Evolutionary conservation across 2,329 filamentous ascomycete genomes (phyloP).

Genomic region (Aureobasidium lini): DNA sequence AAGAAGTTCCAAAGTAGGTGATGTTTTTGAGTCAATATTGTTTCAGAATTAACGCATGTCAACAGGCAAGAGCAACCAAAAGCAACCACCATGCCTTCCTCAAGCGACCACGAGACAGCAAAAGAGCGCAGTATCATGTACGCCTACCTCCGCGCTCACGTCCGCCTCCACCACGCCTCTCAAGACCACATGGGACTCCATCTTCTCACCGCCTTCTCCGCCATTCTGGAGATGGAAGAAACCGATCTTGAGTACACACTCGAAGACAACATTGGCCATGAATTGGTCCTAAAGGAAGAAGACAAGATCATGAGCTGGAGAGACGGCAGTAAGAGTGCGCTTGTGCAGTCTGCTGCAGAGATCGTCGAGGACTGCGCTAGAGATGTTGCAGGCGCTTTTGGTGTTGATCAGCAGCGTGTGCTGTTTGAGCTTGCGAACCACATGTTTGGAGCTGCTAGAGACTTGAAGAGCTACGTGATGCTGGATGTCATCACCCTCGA

Average conservation of each 20-base stretch:
- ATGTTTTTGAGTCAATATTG: too few relatives aligned
- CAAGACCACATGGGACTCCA: neutral
- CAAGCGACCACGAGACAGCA: slow-evolving; percentile 3
- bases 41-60: too few relatives aligned
- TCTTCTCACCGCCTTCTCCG: neutral
- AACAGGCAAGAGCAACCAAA: neutral
- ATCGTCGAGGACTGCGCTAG: slow-evolving; percentile 1
- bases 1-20: too few relatives aligned
- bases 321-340: neutral
- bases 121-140: neutral
- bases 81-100: slow-evolving; percentile 1
- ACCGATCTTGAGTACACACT: neutral
- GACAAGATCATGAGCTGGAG: neutral
- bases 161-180: neutral
- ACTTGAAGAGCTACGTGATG: neutral
- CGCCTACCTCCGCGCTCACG: neutral
- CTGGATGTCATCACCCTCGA: neutral
- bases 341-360: neutral
- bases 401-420: neutral
- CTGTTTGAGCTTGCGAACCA: neutral
- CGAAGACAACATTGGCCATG: neutral
- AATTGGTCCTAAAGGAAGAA: neutral
- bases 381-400: neutral
- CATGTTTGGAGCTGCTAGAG: neutral
- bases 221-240: neutral